A percentile compares a stretch with the other conserved stretches of the same genome.
phyloP scores from a whole-genome alignment of 73 alveolate genomes.

The Paraurostyla sp. region DNA sequence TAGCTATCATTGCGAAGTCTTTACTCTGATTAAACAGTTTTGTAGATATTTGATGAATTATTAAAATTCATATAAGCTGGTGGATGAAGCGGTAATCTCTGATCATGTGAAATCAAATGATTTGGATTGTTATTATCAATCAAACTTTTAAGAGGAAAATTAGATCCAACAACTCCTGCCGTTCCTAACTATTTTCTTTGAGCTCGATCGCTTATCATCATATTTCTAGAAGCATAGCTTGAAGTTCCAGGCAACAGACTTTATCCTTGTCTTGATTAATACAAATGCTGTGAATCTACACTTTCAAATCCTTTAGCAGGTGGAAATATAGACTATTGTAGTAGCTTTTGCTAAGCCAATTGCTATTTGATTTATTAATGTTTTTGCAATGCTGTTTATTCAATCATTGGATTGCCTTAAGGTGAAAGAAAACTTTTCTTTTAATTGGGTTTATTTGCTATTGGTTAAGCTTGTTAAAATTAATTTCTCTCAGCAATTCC shows the following conservation, averaged over 20 bases:
- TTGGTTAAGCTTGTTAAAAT: background rate
- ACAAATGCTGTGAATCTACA: too few relatives aligned
- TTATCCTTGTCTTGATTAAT: too few relatives aligned
- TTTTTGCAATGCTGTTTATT: background rate
- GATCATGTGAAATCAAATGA: background rate
- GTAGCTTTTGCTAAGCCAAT: too few relatives aligned
- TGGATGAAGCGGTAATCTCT: background rate
- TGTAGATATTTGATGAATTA: background rate
- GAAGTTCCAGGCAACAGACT: conserved; percentile 48
- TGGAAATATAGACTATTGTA: too few relatives aligned
- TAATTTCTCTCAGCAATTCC: too few relatives aligned
- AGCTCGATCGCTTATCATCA: conserved; percentile 35
- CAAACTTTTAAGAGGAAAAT: background rate
- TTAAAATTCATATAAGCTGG: background rate
- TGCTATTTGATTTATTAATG: too few relatives aligned
- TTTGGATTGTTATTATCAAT: too few relatives aligned
- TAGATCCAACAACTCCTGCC: background rate
- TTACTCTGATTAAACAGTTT: conserved; percentile 40
- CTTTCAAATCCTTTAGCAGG: too few relatives aligned
- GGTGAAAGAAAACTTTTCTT: background rate
- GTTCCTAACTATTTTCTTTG: conserved; percentile 29
- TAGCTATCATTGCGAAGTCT: background rate
- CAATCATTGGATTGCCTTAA: background rate
- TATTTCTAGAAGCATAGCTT: conserved; percentile 14
- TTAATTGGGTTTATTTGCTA: background rate